Evolutionary conservation across 306 rosid species (phyloP).

Genomic region (Prunus persica): DNA sequence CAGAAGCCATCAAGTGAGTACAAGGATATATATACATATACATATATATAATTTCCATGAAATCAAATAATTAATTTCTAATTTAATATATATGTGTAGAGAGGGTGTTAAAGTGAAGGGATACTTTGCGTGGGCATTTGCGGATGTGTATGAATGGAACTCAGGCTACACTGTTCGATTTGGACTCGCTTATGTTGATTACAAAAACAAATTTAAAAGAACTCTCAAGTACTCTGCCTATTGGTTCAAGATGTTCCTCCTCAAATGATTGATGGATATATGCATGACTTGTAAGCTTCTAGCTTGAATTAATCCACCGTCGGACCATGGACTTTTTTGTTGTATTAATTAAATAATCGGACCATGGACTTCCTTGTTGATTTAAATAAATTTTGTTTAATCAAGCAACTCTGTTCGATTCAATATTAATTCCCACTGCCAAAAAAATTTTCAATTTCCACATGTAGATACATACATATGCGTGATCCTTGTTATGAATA

Average conservation of each 20-base stretch:
- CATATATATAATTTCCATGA: not conserved
- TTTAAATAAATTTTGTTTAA: no score
- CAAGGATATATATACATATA: not conserved
- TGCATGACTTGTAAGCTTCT: no score
- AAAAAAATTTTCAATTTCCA: no score
- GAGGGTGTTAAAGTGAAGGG: conserved; percentile 33
- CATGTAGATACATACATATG: no score
- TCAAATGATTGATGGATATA: no score
- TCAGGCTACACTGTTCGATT: conserved; percentile 54
- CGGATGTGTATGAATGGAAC: conserved; percentile 56
- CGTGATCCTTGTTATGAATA: no score
- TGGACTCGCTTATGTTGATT: conserved; percentile 45
- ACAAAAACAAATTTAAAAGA: conserved; percentile 33
- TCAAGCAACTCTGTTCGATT: no score
- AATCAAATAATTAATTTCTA: not conserved
- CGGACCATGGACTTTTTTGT: no score
- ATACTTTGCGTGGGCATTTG: conserved; percentile 40
- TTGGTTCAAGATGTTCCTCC: conserved; percentile 36
- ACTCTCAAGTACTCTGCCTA: conserved; percentile 52
- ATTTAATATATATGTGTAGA: conserved; percentile 20
- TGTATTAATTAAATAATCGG: no score
- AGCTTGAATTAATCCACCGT: no score
- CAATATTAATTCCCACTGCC: no score
- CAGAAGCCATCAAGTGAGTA: conserved; percentile 52
- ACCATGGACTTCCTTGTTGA: no score